Evolutionary conservation across 2,329 filamentous ascomycete species (phyloP).

Genomic region (Rhytidhysteron rufulum): DNA sequence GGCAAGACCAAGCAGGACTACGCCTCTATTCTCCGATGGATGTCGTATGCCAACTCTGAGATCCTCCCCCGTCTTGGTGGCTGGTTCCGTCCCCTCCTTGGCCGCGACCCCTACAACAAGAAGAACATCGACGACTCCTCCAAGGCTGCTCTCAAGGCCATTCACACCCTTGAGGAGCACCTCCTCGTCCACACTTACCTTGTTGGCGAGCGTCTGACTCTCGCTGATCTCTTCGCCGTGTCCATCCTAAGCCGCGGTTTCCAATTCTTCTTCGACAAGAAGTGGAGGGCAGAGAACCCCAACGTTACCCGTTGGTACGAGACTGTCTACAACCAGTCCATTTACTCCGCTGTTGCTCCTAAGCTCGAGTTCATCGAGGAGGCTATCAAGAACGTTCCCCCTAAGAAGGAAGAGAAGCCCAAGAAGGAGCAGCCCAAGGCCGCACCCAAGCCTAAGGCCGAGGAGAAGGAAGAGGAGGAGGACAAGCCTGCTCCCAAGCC

Average conservation of each 20-base stretch:
- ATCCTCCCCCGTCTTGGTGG: conserved; percentile 67
- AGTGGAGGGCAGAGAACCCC: conserved; percentile 79
- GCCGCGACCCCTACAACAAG: conserved; percentile 91
- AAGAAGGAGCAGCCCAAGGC: conserved; percentile 54
- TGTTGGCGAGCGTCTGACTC: conserved; percentile 93
- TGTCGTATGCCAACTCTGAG: conserved; percentile 94
- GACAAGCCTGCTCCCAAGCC: conserved; percentile 70
- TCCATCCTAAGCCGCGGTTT: conserved; percentile 81
- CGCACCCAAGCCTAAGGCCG: conserved; percentile 52
- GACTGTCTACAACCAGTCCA: conserved; percentile 87
- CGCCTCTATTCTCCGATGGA: conserved; percentile 95
- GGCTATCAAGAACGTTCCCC: conserved; percentile 68
- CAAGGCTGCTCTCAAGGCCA: conserved; percentile 64
- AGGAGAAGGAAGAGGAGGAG: conserved; percentile 60
- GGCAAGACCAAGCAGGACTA: conserved; percentile 99
- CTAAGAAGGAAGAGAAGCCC: conserved; percentile 67
- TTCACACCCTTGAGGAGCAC: conserved; percentile 78
- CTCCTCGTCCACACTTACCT: conserved; percentile 93
- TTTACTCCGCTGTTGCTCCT: conserved; percentile 77
- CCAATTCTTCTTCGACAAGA: conserved; percentile 90
- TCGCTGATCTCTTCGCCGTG: conserved; percentile 86
- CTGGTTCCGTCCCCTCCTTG: conserved; percentile 86
- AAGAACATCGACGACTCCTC: conserved; percentile 81
- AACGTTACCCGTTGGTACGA: conserved; percentile 91
- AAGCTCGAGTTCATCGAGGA: conserved; percentile 78